These are phyloP conservation scores for Trifolium dubium DNA, from an alignment of 306 rosid genomes.

Conservation along the genomic window DNA sequence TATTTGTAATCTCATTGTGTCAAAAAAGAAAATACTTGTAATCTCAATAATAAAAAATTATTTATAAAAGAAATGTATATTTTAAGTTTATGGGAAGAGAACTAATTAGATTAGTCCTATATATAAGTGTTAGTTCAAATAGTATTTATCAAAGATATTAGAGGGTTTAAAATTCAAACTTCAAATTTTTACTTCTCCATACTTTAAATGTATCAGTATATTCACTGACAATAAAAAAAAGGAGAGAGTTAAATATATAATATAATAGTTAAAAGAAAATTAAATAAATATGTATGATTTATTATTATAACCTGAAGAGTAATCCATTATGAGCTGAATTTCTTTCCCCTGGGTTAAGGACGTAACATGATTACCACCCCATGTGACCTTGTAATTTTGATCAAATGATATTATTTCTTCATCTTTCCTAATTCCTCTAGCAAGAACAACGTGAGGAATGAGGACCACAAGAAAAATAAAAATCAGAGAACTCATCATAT, in stretches of 20 bases:
- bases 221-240: no score
- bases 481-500: slow-evolving; percentile 36
- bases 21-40: no score
- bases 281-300: not conserved
- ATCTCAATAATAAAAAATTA: no score
- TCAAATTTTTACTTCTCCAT: no score
- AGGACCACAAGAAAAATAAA: slow-evolving; percentile 28
- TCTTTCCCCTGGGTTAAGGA: slow-evolving; percentile 46
- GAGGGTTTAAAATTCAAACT: no score
- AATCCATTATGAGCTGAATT: slow-evolving; percentile 61
- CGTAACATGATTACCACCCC: slow-evolving; percentile 54
- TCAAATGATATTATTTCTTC: slow-evolving; percentile 20
- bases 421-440: slow-evolving; percentile 16
- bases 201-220: no score
- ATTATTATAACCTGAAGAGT: slow-evolving; percentile 48
- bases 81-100: no score
- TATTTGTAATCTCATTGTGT: no score
- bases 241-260: not conserved
- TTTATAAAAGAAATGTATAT: no score
- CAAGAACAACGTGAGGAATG: not conserved
- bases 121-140: no score
- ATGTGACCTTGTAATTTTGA: slow-evolving; percentile 42
- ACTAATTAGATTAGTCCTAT: no score
- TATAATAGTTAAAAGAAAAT: not conserved
- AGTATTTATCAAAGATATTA: no score